Base-by-base conservation (phyloP, 2,329 filamentous ascomycete genomes). In the Septoria petroselini region DNA sequence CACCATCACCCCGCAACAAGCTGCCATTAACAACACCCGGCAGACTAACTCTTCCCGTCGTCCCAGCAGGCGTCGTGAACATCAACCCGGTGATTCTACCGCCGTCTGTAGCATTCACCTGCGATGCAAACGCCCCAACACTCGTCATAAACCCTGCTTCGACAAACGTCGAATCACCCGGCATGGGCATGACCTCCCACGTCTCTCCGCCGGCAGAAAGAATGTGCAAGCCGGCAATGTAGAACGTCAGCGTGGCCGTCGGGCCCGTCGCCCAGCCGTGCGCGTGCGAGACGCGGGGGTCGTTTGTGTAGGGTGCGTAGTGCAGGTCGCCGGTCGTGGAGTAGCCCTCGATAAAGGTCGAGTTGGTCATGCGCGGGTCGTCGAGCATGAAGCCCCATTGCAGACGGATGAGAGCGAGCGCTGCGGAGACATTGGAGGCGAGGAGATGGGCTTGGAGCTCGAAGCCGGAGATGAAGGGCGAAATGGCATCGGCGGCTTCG, bases 311-410 rank as follows among this genome's bases (percentile, higher is more conserved):
- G 0, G 74, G 72, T 2, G 74, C 71, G 44, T 79, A 78, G 52
- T 74, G 72, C 14, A 78, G 58, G 2, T 65, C 63, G 1, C 76
- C 76, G 27, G 72, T 68, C 0, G 68, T 70, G 1, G 68, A 64
- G 45, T 77, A 78, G 0, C 76, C 76, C 58, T 79, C 76, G 46
- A 77, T 74, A 42, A 78, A 77, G 0, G 75, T 77, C 0, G 68
- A 71, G 39, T 78, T 75, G 1, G 76, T 80, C 73, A 78, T 77
- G 29, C 74, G 68, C 0, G 74, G 70, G 47, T 78, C 73, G 12
- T 78, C 68, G 4, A 81, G 71, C 76, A 81, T 80, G 57, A 77
- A 81, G 17, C 62, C 63, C 76, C 77, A 80, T 60, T 75, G 70
- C 2, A 73, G 53, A 5, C 71, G 61, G 53, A 76, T 74, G 3